Evolutionary conservation across 2,329 filamentous ascomycete species (phyloP).

Genomic region (Ophiosphaerella narmari): DNA sequence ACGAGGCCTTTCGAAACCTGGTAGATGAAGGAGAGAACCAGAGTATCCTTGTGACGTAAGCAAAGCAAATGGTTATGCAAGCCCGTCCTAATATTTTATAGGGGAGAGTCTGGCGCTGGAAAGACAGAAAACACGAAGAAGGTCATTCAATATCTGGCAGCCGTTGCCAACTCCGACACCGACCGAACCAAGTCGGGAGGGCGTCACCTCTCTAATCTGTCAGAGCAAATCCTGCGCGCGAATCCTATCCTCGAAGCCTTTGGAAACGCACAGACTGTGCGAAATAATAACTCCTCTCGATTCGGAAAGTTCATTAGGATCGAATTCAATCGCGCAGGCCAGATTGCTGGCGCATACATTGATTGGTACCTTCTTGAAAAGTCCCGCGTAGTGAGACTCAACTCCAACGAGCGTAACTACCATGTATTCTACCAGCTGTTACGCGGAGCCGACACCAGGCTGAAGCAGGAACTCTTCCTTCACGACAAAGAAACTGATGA

Average conservation of each 20-base stretch:
- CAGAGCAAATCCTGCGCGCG: slow-evolving; percentile 92
- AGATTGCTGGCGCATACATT: slow-evolving; percentile 94
- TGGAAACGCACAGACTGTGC: slow-evolving; percentile 95
- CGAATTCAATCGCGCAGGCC: slow-evolving; percentile 84
- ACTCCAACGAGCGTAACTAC: slow-evolving; percentile 88
- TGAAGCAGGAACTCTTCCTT: slow-evolving; percentile 78
- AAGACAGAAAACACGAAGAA: slow-evolving; percentile 99
- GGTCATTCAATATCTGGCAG: slow-evolving; percentile 96
- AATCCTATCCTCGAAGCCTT: slow-evolving; percentile 98
- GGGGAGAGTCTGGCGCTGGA: slow-evolving; percentile 92
- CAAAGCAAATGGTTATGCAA: slow-evolving; percentile 10
- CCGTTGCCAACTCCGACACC: slow-evolving; percentile 84
- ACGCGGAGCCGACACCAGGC: slow-evolving; percentile 73
- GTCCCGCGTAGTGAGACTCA: slow-evolving; percentile 91
- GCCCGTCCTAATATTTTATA: slow-evolving; percentile 32
- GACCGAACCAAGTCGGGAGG: slow-evolving; percentile 63
- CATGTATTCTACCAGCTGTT: slow-evolving; percentile 97
- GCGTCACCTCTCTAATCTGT: slow-evolving; percentile 79
- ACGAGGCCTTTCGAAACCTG: slow-evolving; percentile 92
- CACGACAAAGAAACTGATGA: slow-evolving; percentile 77
- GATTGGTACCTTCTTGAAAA: slow-evolving; percentile 99
- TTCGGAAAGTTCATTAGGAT: slow-evolving; percentile 99
- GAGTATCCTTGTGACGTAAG: slow-evolving; percentile 88
- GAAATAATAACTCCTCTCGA: slow-evolving; percentile 97
- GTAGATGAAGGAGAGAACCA: slow-evolving; percentile 96